Percentiles rank a stretch among this genome's conserved stretches.
phyloP scores from a whole-genome alignment of 2,329 filamentous ascomycete genomes.

The Neopestalotiopsis clavispora region DNA sequence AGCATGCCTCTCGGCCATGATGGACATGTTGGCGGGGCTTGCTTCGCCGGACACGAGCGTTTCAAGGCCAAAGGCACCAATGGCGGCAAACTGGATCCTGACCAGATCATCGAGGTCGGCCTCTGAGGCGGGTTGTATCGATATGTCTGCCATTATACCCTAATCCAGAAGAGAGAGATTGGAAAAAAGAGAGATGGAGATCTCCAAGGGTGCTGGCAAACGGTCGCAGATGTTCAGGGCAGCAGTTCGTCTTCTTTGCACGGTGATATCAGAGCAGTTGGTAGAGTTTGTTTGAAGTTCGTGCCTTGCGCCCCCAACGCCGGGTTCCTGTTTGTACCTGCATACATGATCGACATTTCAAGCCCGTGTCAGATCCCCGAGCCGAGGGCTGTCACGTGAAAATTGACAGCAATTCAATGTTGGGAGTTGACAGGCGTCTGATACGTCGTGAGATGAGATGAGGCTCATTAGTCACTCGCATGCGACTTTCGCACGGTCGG shows the following conservation, averaged over 20 bases:
- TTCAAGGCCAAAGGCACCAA: constrained; percentile 5
- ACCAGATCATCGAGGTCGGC: constrained; percentile 9
- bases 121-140: background rate
- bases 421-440: background rate
- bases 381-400: background rate
- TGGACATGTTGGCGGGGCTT: background rate
- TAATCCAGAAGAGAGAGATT: background rate
- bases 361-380: constrained; percentile 1
- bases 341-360: constrained; percentile 3
- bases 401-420: background rate
- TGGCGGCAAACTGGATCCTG: constrained; percentile 10
- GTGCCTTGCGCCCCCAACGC: background rate
- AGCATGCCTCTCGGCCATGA: constrained; percentile 7
- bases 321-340: background rate
- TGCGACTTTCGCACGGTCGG: background rate
- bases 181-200: background rate
- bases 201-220: background rate
- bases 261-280: background rate
- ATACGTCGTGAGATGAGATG: background rate
- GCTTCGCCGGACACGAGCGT: background rate
- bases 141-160: background rate
- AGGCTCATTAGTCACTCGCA: background rate
- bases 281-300: background rate
- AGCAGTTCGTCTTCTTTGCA: background rate
- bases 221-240: background rate